These are phyloP conservation scores for Lindgomyces ingoldianus DNA, from an alignment of 495 filamentous ascomycete species.

Conservation along the genomic window DNA sequence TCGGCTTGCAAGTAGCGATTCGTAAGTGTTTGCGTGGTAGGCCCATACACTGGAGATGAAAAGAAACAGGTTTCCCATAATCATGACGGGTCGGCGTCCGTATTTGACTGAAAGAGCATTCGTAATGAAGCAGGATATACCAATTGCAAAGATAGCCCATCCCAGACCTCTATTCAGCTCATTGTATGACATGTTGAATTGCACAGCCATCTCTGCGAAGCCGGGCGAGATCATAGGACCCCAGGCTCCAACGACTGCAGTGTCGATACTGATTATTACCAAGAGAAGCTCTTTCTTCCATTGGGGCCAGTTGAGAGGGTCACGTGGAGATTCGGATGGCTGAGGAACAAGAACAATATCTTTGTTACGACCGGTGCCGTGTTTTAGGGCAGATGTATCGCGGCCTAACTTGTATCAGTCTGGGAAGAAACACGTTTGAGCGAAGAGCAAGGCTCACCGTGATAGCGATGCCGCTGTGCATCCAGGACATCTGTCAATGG, in stretches of 20 bases:
- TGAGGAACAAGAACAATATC: conserved; percentile 54
- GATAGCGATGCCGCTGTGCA: conserved; percentile 19
- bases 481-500: conserved; percentile 30
- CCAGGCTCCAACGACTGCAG: conserved; percentile 47
- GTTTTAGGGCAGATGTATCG: conserved; percentile 48
- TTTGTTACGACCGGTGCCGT: conserved; percentile 40
- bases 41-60: conserved; percentile 31
- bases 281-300: conserved; percentile 49
- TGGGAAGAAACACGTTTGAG: background rate
- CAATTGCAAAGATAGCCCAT: conserved; percentile 32
- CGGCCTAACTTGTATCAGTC: conserved; percentile 31
- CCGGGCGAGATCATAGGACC: conserved; percentile 45
- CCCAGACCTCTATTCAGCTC: conserved; percentile 44
- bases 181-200: conserved; percentile 45
- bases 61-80: conserved; percentile 33
- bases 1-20: conserved; percentile 36
- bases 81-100: conserved; percentile 30
- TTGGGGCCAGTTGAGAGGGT: conserved; percentile 54
- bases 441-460: conserved; percentile 2
- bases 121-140: conserved; percentile 22
- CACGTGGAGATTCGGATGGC: conserved; percentile 50
- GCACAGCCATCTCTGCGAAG: conserved; percentile 45
- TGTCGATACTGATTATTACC: conserved; percentile 45
- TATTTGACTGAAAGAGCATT: conserved; percentile 28
- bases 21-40: conserved; percentile 34